Evolutionary conservation across 345 rosid species (phyloP).

Genomic region (Hibiscus tridactylites): DNA sequence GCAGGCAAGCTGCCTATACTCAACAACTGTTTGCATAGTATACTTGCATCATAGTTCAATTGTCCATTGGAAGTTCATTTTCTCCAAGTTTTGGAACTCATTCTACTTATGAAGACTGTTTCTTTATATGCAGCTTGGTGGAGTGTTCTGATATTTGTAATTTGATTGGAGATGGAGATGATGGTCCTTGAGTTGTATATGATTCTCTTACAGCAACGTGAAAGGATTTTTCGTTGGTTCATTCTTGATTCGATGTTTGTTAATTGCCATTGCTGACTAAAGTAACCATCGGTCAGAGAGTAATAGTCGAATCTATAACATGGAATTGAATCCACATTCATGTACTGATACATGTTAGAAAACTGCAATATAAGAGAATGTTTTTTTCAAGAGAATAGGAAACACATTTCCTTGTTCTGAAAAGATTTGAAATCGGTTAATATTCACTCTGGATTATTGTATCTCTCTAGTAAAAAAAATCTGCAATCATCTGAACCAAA

Average conservation of each 20-base stretch:
- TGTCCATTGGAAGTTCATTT: background rate
- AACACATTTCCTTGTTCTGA: background rate
- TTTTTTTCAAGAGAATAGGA: background rate
- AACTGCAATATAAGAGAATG: background rate
- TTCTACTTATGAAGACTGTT: background rate
- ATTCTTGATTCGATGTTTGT: background rate
- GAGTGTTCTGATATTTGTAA: slow-evolving; percentile 91
- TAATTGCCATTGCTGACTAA: background rate
- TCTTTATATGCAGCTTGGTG: slow-evolving; percentile 56
- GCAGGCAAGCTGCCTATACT: background rate
- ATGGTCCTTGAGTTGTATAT: slow-evolving; percentile 43
- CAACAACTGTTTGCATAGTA: background rate
- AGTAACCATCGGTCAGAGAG: background rate
- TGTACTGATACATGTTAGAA: background rate
- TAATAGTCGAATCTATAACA: background rate
- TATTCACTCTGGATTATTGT: background rate
- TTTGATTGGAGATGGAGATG: slow-evolving; percentile 70
- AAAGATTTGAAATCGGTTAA: background rate
- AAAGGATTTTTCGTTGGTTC: background rate
- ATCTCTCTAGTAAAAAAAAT: too few relatives aligned
- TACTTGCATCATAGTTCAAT: background rate
- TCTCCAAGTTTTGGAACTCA: background rate
- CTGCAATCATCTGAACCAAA: too few relatives aligned
- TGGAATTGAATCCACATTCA: background rate
- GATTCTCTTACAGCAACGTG: background rate